Percentiles rank a stretch among this genome's conserved stretches.
phyloP scores from a whole-genome alignment of 257 asterid genomes.

The Agastache rugosa region DNA sequence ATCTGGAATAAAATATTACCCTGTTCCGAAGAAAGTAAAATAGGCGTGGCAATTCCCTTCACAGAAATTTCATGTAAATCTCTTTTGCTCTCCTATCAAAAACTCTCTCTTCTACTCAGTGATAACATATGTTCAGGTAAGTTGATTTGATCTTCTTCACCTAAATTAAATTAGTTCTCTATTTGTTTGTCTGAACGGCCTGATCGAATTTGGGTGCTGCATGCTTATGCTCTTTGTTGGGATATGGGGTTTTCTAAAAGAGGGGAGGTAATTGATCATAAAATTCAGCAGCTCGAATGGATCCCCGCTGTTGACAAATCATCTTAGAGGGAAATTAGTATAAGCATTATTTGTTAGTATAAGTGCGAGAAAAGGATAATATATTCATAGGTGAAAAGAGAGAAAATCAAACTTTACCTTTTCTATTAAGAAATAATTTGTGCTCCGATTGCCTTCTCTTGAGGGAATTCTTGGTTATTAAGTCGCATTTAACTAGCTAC shows the following conservation, averaged over 20 bases:
- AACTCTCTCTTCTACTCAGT: constrained; percentile 18
- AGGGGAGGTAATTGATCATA: neutral
- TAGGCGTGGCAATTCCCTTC: constrained; percentile 12
- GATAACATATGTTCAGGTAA: constrained; percentile 22
- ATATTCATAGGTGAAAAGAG: neutral
- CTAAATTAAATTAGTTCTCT: neutral
- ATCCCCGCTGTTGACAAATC: neutral
- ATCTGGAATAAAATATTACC: neutral
- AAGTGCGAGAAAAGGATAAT: neutral
- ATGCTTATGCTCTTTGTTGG: constrained; percentile 14
- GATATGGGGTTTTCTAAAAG: neutral
- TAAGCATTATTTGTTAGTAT: neutral
- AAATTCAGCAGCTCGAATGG: neutral
- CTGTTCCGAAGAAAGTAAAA: constrained; percentile 21
- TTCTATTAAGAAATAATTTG: neutral
- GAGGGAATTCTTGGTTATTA: constrained; percentile 16
- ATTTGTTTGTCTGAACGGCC: neutral
- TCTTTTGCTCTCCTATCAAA: neutral
- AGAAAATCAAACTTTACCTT: neutral
- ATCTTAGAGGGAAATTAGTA: neutral
- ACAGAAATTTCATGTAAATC: neutral
- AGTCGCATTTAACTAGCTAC: constrained; percentile 13
- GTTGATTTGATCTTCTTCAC: constrained; percentile 24
- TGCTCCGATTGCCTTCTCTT: constrained; percentile 1
- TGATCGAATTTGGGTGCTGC: neutral